Base-by-base conservation (phyloP, 2,329 filamentous ascomycete genomes). In the Sclerotinia trifoliorum region DNA sequence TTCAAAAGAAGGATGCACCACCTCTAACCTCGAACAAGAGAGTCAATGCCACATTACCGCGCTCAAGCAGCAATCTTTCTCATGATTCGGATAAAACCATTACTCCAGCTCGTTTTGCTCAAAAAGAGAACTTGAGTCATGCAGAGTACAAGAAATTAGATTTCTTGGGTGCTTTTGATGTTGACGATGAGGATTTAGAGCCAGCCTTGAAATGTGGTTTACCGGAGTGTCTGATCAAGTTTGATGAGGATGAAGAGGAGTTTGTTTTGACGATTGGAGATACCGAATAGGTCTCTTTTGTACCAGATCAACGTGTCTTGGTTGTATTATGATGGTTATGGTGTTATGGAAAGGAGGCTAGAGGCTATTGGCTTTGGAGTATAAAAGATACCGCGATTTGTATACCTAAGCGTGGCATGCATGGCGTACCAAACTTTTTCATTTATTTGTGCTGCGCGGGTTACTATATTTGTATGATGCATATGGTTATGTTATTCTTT, bases 81-180 rank as follows among this genome's bases (percentile, higher is more conserved):
- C 77, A 77, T 32, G 71, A 77, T 10, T 82, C 81, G 1, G 78
- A 79, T 24, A 74, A 79, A 71, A 85, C 83, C 3, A 81, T 85
- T 64, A 86, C 83, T 0, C 83, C 84, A 11, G 80, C 83, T 24
- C 76, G 76, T 32, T 82, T 79, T 67, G 80, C 80, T 0, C 74
- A 78, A 56, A 74, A 10, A 72, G 78, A 66, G 73, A 70, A 71
- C 51, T 63, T 60, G 11, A 44, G 39, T 69, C 76, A 11, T 79
- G 78, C 26, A 44, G 77, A 80, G 65, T 77, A 76, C 63, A 76
- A 79, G 57, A 81, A 80, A 32, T 84, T 86, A 0, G 80, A 83
- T 3, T 88, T 88, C 73, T 78, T 87, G 56, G 83, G 82, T 19
- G 86, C 88, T 29, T 89, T 89, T 73, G 83, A 87, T 32, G 77